phyloP scores from a whole-genome alignment of 2,329 filamentous ascomycete species.

The Fusarium drepaniforme region DNA sequence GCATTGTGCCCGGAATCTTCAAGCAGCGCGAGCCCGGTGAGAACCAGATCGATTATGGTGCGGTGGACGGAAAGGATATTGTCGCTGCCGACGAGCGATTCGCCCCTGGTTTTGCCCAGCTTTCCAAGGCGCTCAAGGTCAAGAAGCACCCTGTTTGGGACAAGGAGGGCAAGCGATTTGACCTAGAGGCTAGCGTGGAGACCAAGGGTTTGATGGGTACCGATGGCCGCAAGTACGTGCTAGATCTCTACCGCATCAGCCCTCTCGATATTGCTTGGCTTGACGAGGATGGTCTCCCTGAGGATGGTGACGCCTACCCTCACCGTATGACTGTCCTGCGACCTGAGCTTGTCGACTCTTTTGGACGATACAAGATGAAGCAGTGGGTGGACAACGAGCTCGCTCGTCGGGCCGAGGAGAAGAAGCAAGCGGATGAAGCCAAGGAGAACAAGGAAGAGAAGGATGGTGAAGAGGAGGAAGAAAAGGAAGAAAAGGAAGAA shows the following conservation, averaged over 20 bases:
- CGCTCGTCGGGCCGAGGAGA: constrained; percentile 65
- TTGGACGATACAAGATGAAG: constrained; percentile 86
- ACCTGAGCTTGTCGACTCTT: constrained; percentile 88
- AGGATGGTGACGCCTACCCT: constrained; percentile 74
- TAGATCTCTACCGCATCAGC: constrained; percentile 95
- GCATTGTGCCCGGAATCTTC: constrained; percentile 98
- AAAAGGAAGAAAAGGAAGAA: constrained; percentile 49
- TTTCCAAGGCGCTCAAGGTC: constrained; percentile 90
- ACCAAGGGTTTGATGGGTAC: constrained; percentile 98
- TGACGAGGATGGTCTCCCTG: constrained; percentile 73
- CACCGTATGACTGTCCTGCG: constrained; percentile 96
- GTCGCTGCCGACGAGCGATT: constrained; percentile 93
- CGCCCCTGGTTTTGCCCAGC: constrained; percentile 84
- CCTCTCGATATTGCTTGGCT: constrained; percentile 93
- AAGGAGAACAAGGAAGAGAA: constrained; percentile 44
- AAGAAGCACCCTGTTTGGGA: constrained; percentile 99
- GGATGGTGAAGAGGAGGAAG: constrained; percentile 51
- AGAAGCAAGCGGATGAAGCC: constrained; percentile 39
- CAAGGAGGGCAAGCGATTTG: constrained; percentile 90
- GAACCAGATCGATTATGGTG: constrained; percentile 99
- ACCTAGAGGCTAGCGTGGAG: constrained; percentile 95
- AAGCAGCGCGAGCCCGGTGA: constrained; percentile 97
- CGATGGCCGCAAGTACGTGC: constrained; percentile 96
- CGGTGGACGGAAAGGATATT: constrained; percentile 95
- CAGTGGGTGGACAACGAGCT: constrained; percentile 89